Base-by-base conservation (phyloP, 495 filamentous ascomycete genomes). In the Pseudomonodictys pantanalensis region DNA sequence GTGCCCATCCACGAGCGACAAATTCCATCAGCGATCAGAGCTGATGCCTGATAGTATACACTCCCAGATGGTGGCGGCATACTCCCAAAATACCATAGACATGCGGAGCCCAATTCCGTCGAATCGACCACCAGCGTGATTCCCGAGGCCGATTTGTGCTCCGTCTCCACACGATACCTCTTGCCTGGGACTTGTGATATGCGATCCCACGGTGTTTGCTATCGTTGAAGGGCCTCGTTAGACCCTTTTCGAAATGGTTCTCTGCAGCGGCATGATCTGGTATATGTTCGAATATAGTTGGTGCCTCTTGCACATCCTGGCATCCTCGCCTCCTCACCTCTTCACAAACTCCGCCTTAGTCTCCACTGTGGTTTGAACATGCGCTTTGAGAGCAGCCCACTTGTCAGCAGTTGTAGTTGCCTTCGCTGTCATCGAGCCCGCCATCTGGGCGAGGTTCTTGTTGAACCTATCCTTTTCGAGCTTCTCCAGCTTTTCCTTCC, bases 401-500 rank as follows among this genome's bases (percentile, higher is more conserved):
- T 84, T 75, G 69, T 73, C 82, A 35, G 81, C 74, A 18, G 80
- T 83, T 5, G 78, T n/a, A 71, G 24, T 73, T 70, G 25, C 65
- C 41, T 58, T 60, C 30, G 42, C 35, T 55, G 58, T 69, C 73
- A 56, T 83, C 22, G 48, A 46, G 8, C 32, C 78, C 56, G 81
- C 64, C 73, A 84, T 78, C 56, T 68, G 52, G 35, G 87, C 91
- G 78, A 97, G 74, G 72, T 91, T 96, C 73, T 77, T 80, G 55
- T 81, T 84, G 68, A 96, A 96, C 56, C 92, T 77, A 72, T 90
- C 84, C 69, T 86, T 83, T 79, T 97, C 92, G 62, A 77, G 72
- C 71, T 75, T 81, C 49, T 95, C 87, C 25, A 96, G 38, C 71
- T 81, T 84, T 71, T 91, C 89, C 74, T 87, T 91, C 64, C 83